Evolutionary conservation across 257 asterid genomes (phyloP), one percentile per base, ranked within the genome.

Genomic region (Apocynum venetum): DNA sequence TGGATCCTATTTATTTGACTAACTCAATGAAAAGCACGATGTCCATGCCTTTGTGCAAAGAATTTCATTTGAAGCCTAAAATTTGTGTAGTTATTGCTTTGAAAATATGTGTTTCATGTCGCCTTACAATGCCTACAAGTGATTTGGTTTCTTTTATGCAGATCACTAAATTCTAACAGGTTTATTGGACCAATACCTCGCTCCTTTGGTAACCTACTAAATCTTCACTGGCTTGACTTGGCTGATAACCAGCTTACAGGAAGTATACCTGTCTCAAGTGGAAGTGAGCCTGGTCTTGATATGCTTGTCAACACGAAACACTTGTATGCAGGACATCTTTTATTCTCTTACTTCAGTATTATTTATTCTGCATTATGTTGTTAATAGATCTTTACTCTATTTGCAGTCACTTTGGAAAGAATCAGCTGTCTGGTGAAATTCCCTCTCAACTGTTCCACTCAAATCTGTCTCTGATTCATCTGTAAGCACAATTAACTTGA

Each of bases 321-420:
- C 89, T 96, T 96, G 99, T 96, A 90, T 44, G 90, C 60, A 60
- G 17, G 60, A 31, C 64, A 60, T 60, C 72, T 60, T 4, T n/a
- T 67, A 56, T 71, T 49, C 51, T 36, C 52, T 44, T 55, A 35
- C 31, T 48, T 56, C 72, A 5, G 49, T 38, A 1, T n/a, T 53
- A 46, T 13, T 53, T 67, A 35, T n/a, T 75, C 20, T 38, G 55
- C 11, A 43, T 25, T 59, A 17, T 55, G 2, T 40, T 70, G 15
- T 56, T 60, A 35, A 52, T 57, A 31, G 76, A 73, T 36, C 78
- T 13, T 17, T 74, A 20, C 41, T 41, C 35, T 51, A 60, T 73
- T 68, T 85, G 84, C 89, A 96, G 99, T 88, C 97, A 96, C 82
- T 88, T 93, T 67, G 99, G 98, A 75, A 86, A 82, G 68, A 96